A percentile compares a stretch with the other conserved stretches of the same genome.
phyloP scores from a whole-genome alignment of 495 filamentous ascomycete genomes.

The Hypoxylon crocopeplum region DNA sequence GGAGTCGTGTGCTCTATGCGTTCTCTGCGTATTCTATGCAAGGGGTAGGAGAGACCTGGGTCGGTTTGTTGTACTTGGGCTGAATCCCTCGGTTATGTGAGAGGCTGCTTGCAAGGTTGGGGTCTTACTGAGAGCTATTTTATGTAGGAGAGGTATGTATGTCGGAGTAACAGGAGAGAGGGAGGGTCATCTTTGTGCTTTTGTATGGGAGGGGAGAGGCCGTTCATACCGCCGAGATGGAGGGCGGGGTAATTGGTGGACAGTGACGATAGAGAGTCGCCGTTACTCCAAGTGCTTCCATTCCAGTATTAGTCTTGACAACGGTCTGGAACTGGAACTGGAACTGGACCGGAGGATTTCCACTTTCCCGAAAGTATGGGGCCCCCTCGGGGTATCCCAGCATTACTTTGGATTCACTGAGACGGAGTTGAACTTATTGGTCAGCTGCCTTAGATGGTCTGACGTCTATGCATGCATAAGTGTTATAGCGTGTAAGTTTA shows the following conservation, averaged over 20 bases:
- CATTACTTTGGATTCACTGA: too few relatives aligned
- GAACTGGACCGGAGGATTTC: conserved; percentile 19
- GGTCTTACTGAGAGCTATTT: conserved; percentile 1
- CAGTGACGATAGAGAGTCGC: conserved; percentile 1
- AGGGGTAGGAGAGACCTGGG: neutral
- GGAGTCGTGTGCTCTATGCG: neutral
- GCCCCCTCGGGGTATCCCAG: conserved; percentile 5
- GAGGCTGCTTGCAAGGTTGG: too few relatives aligned
- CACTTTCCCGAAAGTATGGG: conserved; percentile 31
- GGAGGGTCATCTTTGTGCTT: neutral
- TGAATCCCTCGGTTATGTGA: too few relatives aligned
- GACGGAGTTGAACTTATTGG: conserved; percentile 28
- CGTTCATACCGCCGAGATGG: conserved; percentile 2
- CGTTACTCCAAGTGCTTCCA: conserved; percentile 16
- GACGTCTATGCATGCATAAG: too few relatives aligned
- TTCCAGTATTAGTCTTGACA: neutral
- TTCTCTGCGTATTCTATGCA: neutral
- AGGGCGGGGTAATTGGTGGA: conserved; percentile 28
- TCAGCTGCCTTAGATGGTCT: too few relatives aligned
- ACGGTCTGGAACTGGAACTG: too few relatives aligned
- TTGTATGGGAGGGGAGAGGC: conserved; percentile 15
- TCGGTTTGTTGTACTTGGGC: too few relatives aligned
- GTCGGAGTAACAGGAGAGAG: too few relatives aligned
- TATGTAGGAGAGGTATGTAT: conserved; percentile 4
- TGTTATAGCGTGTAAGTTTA: too few relatives aligned